Conservation (phyloP, 2,329 filamentous ascomycete genomes). For the Thermoascus crustaceus region DNA sequence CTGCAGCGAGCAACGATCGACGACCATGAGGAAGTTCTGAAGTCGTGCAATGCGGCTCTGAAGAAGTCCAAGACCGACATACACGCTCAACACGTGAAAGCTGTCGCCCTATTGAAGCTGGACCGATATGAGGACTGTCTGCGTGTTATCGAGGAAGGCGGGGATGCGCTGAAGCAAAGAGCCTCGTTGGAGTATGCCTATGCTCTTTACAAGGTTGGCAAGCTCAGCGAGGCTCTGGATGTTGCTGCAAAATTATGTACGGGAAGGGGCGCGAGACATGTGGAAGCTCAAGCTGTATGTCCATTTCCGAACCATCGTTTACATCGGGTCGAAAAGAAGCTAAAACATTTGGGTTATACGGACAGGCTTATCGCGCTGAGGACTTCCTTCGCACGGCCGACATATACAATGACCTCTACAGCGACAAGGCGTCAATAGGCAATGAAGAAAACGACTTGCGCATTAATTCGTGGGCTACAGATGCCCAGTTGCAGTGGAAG, state of each 20-base stretch:
- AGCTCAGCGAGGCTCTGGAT: constrained; percentile 46
- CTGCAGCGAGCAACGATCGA: constrained; percentile 51
- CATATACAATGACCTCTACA: constrained; percentile 46
- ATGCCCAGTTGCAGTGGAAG: constrained; percentile 56
- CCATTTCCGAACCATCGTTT: neutral
- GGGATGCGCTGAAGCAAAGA: constrained; percentile 46
- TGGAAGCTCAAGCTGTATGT: constrained; percentile 54
- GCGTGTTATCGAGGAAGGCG: constrained; percentile 46
- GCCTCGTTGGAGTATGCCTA: constrained; percentile 56
- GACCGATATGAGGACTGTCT: constrained; percentile 57
- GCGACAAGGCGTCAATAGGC: constrained; percentile 28
- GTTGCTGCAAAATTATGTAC: constrained; percentile 36
- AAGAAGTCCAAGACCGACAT: constrained; percentile 50
- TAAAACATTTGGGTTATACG: neutral
- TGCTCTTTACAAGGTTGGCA: constrained; percentile 54
- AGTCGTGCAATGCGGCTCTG: constrained; percentile 49
- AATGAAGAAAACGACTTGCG: constrained; percentile 52
- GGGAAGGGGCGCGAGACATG: constrained; percentile 48
- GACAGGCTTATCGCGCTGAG: constrained; percentile 48
- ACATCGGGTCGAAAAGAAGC: neutral
- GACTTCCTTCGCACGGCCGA: constrained; percentile 48
- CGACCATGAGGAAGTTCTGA: constrained; percentile 55
- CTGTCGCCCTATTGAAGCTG: constrained; percentile 53
- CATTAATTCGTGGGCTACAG: constrained; percentile 54
- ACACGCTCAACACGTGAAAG: constrained; percentile 51